Evolutionary conservation across 495 filamentous ascomycete genomes (phyloP).

Genomic region (Hypoxylon intermedium): DNA sequence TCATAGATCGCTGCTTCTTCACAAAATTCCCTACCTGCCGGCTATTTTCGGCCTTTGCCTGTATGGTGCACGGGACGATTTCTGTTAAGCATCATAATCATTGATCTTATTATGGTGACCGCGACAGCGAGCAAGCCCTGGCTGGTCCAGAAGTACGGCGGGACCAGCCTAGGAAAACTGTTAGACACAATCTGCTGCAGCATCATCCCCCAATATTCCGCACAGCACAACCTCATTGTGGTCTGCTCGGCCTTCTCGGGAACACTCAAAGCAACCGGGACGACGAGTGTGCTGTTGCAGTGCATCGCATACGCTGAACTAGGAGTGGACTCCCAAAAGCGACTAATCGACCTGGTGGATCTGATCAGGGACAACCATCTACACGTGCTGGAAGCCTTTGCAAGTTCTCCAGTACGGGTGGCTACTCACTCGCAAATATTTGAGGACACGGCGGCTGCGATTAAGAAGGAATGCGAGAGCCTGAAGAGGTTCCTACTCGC

Average conservation of each 20-base stretch:
- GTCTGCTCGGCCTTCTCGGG: conserved; percentile 47
- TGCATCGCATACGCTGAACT: conserved; percentile 44
- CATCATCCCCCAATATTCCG: conserved; percentile 47
- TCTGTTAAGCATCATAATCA: conserved; percentile 2
- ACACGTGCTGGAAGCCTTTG: conserved; percentile 30
- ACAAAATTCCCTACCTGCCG: neutral
- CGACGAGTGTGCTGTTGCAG: conserved; percentile 45
- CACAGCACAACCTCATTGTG: conserved; percentile 44
- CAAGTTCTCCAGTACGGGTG: conserved; percentile 9
- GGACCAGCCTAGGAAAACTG: conserved; percentile 51
- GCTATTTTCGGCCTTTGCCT: neutral
- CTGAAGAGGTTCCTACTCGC: conserved; percentile 45
- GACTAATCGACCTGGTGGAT: conserved; percentile 44
- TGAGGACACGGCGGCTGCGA: conserved; percentile 30
- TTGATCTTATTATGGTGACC: conserved; percentile 21
- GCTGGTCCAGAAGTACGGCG: conserved; percentile 56
- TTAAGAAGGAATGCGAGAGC: conserved; percentile 47
- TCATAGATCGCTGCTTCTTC: conserved; percentile 5
- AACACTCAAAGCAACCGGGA: conserved; percentile 43
- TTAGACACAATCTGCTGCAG: conserved; percentile 45
- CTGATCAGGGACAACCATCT: conserved; percentile 47
- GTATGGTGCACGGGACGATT: neutral
- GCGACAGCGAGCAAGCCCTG: conserved; percentile 40
- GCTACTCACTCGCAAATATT: conserved; percentile 24
- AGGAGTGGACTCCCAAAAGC: conserved; percentile 34